These are phyloP conservation scores for Xenoacremonium recifei DNA, from an alignment of 2,329 filamentous ascomycete species.

Conservation along the genomic window DNA sequence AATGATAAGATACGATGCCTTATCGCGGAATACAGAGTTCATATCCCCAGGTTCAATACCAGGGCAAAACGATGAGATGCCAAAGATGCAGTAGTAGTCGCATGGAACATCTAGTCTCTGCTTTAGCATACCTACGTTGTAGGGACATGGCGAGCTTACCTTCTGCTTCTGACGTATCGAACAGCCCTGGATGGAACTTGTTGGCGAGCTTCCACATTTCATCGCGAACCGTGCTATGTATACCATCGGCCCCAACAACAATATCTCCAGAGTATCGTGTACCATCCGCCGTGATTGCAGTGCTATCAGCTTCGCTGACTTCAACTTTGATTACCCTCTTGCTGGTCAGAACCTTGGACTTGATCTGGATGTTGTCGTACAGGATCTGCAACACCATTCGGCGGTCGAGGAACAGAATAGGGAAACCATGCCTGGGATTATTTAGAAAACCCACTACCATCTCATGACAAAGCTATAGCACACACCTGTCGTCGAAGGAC, in stretches of 20 bases:
- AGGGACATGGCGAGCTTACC: too few species aligned
- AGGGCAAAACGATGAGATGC: not conserved
- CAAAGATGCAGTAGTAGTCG: not conserved
- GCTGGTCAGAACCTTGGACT: constrained; percentile 11
- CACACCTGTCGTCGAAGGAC: too few species aligned
- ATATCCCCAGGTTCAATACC: not conserved
- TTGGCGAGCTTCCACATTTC: too few species aligned
- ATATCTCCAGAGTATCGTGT: constrained; percentile 29
- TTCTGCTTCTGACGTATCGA: too few species aligned
- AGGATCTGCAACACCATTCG: constrained; percentile 32
- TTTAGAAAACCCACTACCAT: too few species aligned
- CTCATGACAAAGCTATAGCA: too few species aligned
- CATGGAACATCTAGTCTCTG: too few species aligned
- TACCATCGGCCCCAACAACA: constrained; percentile 39
- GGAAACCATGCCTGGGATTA: too few species aligned
- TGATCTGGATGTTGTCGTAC: constrained; percentile 32
- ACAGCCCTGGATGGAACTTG: too few species aligned
- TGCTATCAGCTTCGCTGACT: constrained; percentile 8
- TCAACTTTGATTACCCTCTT: constrained; percentile 11
- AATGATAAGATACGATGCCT: not conserved
- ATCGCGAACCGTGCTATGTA: constrained; percentile 35
- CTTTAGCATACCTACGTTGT: too few species aligned
- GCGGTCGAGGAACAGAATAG: constrained; percentile 39
- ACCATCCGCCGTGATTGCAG: constrained; percentile 32
- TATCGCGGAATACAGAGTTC: not conserved